Conservation (phyloP, 2,329 filamentous ascomycete species). For the Coniochaeta hoffmannii region DNA sequence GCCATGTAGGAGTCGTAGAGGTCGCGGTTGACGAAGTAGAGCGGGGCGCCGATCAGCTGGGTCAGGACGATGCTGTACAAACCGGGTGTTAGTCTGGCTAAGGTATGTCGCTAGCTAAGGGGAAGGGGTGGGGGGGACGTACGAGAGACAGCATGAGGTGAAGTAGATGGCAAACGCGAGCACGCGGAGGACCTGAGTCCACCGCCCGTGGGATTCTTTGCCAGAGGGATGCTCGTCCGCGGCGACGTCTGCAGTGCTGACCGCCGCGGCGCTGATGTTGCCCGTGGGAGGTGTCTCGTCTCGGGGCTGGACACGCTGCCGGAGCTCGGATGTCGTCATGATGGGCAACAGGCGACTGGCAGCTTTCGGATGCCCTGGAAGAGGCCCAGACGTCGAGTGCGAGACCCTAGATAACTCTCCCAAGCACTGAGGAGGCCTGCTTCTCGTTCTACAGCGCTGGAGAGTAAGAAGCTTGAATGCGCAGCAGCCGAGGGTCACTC, state of each 20-base stretch:
- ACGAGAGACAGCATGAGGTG: slow-evolving; percentile 39
- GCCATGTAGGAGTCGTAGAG: slow-evolving; percentile 84
- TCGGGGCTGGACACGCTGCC: slow-evolving; percentile 20
- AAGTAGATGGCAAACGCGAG: slow-evolving; percentile 48
- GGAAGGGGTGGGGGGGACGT: slow-evolving; percentile 17
- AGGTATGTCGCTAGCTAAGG: not conserved
- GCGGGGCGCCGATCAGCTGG: slow-evolving; percentile 66
- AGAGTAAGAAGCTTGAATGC: not conserved
- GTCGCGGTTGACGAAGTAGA: slow-evolving; percentile 69
- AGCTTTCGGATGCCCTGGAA: not conserved
- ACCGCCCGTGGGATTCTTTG: slow-evolving; percentile 41
- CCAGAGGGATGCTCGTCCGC: slow-evolving; percentile 30
- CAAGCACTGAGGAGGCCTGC: not conserved
- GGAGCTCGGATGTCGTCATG: slow-evolving; percentile 24
- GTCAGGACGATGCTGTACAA: slow-evolving; percentile 55
- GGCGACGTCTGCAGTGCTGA: slow-evolving; percentile 4
- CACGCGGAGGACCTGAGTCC: slow-evolving; percentile 44
- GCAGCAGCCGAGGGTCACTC: not conserved
- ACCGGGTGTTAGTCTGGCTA: not conserved
- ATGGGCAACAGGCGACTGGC: not conserved
- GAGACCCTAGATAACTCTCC: not conserved
- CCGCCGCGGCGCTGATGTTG: slow-evolving; percentile 14
- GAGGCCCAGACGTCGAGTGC: not conserved
- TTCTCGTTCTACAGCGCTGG: not conserved
- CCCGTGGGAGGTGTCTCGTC: slow-evolving; percentile 22